phyloP scores from a whole-genome alignment of 2,329 filamentous ascomycete genomes.

The Chaetothyriales sp. region DNA sequence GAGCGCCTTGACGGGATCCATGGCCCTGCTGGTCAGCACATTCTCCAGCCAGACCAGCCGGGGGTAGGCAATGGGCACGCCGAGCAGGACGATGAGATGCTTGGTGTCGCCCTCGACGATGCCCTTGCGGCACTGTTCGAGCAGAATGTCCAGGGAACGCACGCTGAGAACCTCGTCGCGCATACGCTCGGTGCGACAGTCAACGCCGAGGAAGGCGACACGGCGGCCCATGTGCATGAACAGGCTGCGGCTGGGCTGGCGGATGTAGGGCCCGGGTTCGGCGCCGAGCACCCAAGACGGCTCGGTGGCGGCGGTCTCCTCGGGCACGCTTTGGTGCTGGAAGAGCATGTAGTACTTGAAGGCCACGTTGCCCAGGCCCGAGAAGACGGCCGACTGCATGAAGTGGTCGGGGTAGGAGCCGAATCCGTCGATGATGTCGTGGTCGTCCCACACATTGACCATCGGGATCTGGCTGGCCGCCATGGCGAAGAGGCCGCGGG shows the following conservation, averaged over 20 bases:
- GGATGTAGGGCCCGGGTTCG: constrained; percentile 76
- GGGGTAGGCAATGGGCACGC: constrained; percentile 72
- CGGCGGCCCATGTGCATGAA: constrained; percentile 72
- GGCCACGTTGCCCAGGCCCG: constrained; percentile 74
- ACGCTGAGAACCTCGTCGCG: constrained; percentile 67
- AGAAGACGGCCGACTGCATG: constrained; percentile 82
- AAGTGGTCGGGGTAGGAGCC: constrained; percentile 87
- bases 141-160: constrained; percentile 72
- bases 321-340: constrained; percentile 78
- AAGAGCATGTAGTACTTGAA: constrained; percentile 99
- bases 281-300: constrained; percentile 81
- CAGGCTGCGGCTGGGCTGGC: constrained; percentile 67
- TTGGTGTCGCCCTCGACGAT: constrained; percentile 73
- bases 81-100: constrained; percentile 58
- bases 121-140: constrained; percentile 71
- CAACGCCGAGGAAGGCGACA: constrained; percentile 70
- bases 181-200: constrained; percentile 82
- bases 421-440: constrained; percentile 82
- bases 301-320: constrained; percentile 70
- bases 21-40: constrained; percentile 64
- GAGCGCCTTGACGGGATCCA: constrained; percentile 81
- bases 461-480: constrained; percentile 91
- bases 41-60: constrained; percentile 55
- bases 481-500: constrained; percentile 83
- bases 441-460: constrained; percentile 97